A percentile compares a stretch with the other conserved stretches of the same genome.
phyloP scores from a whole-genome alignment of 2,329 filamentous ascomycete genomes.

The Monosporascus sp. region DNA sequence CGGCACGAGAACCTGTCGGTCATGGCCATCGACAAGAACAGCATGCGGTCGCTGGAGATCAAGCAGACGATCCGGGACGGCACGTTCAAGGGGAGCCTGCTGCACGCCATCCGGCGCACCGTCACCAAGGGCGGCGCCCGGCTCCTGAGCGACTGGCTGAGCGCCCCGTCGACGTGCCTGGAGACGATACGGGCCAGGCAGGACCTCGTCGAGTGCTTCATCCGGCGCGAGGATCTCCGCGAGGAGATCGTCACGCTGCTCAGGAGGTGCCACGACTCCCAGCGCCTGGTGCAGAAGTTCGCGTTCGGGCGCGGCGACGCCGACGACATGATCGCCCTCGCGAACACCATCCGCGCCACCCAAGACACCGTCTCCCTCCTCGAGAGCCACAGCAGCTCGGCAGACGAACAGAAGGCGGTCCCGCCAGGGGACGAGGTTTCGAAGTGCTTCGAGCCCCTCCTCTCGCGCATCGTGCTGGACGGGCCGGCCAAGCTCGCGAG shows the following conservation, averaged over 20 bases:
- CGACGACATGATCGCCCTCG: constrained; percentile 81
- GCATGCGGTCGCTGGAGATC: constrained; percentile 82
- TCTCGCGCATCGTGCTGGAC: constrained; percentile 56
- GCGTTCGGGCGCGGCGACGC: constrained; percentile 86
- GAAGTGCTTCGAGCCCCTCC: constrained; percentile 19
- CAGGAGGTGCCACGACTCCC: constrained; percentile 73
- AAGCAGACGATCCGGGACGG: constrained; percentile 80
- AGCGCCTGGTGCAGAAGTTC: constrained; percentile 90
- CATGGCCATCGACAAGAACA: constrained; percentile 91
- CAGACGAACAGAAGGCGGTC: constrained; percentile 20
- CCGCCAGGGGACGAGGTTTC: constrained; percentile 34
- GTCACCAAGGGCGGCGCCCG: constrained; percentile 88
- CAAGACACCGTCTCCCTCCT: constrained; percentile 54
- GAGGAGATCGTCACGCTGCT: constrained; percentile 66
- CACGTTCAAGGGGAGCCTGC: constrained; percentile 71
- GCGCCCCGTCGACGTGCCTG: constrained; percentile 85
- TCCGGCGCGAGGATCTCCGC: constrained; percentile 60
- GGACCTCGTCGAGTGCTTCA: constrained; percentile 73
- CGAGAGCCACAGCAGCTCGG: background rate
- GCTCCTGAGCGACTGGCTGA: constrained; percentile 78
- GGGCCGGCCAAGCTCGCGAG: constrained; percentile 64
- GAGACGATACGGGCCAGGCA: constrained; percentile 72
- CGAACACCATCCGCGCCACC: constrained; percentile 73
- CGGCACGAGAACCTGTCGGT: constrained; percentile 69
- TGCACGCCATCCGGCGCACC: constrained; percentile 85